phyloP scores from a whole-genome alignment of 768 basidiomycete species.

The Leucosporidium scottii region DNA sequence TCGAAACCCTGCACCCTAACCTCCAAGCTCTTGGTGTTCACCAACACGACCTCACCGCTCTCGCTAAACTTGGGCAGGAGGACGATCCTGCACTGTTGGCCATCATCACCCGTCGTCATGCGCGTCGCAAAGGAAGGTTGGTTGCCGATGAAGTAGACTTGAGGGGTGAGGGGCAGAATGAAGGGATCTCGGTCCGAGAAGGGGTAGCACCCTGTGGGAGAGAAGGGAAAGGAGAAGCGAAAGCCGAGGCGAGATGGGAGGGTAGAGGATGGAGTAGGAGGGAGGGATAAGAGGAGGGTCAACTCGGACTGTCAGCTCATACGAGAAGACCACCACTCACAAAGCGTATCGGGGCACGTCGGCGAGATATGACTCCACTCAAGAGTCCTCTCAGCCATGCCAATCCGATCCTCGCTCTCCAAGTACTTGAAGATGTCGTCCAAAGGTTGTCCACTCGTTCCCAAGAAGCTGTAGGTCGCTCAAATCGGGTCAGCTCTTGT shows the following conservation, averaged over 20 bases:
- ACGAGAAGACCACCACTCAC: conserved; percentile 37
- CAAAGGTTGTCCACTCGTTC: conserved; percentile 85
- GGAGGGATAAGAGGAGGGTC: not conserved
- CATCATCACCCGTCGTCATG: conserved; percentile 50
- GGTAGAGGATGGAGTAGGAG: not conserved
- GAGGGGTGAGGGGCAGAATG: conserved; percentile 72
- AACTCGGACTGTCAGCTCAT: not conserved
- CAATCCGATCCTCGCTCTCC: conserved; percentile 56
- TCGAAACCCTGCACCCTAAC: conserved; percentile 46
- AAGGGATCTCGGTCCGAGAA: conserved; percentile 84
- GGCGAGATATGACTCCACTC: conserved; percentile 97
- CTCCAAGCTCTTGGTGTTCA: conserved; percentile 70
- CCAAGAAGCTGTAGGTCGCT: conserved; percentile 55
- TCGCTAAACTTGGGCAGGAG: conserved; percentile 72
- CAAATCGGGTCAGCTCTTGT: not conserved
- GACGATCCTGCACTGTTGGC: conserved; percentile 54
- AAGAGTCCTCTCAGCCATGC: conserved; percentile 69
- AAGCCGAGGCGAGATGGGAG: not conserved
- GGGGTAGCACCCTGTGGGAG: conserved; percentile 72
- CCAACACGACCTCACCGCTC: conserved; percentile 67
- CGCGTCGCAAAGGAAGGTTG: conserved; percentile 75
- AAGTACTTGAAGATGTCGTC: conserved; percentile 96
- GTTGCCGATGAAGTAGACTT: conserved; percentile 87
- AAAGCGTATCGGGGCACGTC: conserved; percentile 94
- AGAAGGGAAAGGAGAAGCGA: not conserved